Evolutionary conservation across 805 yeast genomes (phyloP).

Genomic region (Barnettozyma botsteinii): DNA sequence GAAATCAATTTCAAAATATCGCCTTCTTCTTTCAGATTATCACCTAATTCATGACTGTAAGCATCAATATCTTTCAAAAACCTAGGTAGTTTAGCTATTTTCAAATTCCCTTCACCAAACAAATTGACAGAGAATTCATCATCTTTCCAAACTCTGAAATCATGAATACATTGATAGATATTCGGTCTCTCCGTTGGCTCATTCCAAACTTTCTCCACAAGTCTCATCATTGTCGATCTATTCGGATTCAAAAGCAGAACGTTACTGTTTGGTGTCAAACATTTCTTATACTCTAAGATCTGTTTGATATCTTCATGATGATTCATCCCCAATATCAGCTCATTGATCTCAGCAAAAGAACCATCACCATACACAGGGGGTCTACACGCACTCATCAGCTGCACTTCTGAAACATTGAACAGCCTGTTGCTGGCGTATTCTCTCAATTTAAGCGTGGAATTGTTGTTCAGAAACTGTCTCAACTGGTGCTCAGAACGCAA

Average conservation of each 20-base stretch:
- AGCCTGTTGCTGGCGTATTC: conserved; percentile 10
- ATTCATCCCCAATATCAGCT: conserved; percentile 16
- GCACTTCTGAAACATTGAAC: conserved; percentile 6
- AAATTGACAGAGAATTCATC: conserved; percentile 40
- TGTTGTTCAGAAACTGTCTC: conserved; percentile 35
- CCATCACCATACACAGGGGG: conserved; percentile 24
- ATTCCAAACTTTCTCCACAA: conserved; percentile 53
- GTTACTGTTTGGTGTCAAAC: conserved; percentile 38
- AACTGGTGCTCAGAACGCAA: conserved; percentile 38
- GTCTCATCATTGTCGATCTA: conserved; percentile 44
- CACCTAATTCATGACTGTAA: conserved; percentile 20
- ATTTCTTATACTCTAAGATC: conserved; percentile 15
- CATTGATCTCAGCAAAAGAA: conserved; percentile 15
- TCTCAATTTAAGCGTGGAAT: conserved; percentile 31
- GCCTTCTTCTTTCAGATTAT: conserved; percentile 22
- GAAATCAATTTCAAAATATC: conserved; percentile 22
- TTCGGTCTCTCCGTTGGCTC: conserved; percentile 41
- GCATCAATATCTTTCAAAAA: conserved; percentile 9
- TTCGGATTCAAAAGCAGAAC: conserved; percentile 66
- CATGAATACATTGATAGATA: conserved; percentile 41
- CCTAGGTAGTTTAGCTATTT: conserved; percentile 44
- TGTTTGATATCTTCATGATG: conserved; percentile 15
- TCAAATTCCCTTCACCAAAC: conserved; percentile 52
- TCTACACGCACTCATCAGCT: conserved; percentile 21
- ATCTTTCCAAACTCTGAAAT: conserved; percentile 57